A percentile compares a stretch with the other conserved stretches of the same genome.
Conservation (phyloP, 2,329 filamentous ascomycete species). For the Neurospora sp. region DNA sequence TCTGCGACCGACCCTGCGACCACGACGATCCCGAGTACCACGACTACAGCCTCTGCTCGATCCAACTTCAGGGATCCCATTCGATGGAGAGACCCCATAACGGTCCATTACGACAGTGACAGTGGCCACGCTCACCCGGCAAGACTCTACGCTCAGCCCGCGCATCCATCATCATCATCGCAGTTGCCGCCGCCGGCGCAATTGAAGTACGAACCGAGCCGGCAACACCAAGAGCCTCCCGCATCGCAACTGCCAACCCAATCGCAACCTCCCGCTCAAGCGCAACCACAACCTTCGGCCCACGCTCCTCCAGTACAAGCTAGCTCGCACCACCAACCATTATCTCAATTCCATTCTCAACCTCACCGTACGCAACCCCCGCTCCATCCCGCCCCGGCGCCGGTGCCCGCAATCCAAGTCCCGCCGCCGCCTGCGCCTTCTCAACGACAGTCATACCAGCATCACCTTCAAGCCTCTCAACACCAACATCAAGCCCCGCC, state of each 20-base stretch:
- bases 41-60: background rate
- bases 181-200: background rate
- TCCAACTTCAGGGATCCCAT: constrained; percentile 6
- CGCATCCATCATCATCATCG: background rate
- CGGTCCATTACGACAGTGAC: constrained; percentile 9
- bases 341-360: background rate
- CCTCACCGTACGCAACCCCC: background rate
- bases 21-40: constrained; percentile 1
- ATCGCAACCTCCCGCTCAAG: background rate
- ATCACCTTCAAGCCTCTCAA: background rate
- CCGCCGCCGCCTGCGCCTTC: background rate
- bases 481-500: background rate
- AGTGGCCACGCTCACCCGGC: constrained; percentile 9
- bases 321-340: background rate
- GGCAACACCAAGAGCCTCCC: background rate
- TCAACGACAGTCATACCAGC: background rate
- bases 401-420: background rate
- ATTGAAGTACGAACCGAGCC: background rate
- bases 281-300: background rate
- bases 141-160: constrained; percentile 3
- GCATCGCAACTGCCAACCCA: background rate
- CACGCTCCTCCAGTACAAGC: background rate
- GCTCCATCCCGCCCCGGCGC: background rate
- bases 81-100: constrained; percentile 12
- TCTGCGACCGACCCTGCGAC: background rate